Evolutionary conservation across 345 rosid genomes (phyloP), one percentile per base, ranked within the genome.

Genomic region (Gossypium anomalum): DNA sequence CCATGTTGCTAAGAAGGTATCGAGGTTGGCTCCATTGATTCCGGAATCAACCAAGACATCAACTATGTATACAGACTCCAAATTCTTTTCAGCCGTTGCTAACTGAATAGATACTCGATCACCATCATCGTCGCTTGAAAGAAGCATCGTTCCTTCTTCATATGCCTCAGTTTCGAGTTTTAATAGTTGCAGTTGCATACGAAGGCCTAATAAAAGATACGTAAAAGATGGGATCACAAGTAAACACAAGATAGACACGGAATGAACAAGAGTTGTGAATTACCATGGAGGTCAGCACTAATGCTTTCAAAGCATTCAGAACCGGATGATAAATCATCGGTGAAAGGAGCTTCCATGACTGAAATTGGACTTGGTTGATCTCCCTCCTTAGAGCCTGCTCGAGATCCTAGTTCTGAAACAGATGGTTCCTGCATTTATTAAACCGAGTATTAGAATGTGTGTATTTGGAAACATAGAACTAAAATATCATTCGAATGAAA

Each of bases 351-450:
- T 86, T 96, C 98, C 67, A 96, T 87, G 80, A 93, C 86, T 67
- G 99, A 96, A 78, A 88, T 84, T 1, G 98, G 99, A 84, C 98
- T 90, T 23, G 98, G 99, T 79, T 96, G 99, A 52, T 92, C 97
- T 51, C 82, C 86, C 80, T 93, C 98, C 85, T 89, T 96, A 7
- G 89, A 78, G 81, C 77, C 81, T 73, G 86, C 88, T 47, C 80
- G 77, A 82, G 95, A 81, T 74, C 84, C 85, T 20, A 76, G 75
- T 78, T 85, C 88, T 56, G 88, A 59, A 74, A 79, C 78, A 71
- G 78, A 79, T 75, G 79, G 80, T 77, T 83, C 91, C 99, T 95
- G 91, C 44, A 11, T 38, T 13, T 29, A 13, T 41, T 38, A 52
- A 38, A 58, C 55, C 13, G 19, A 15, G 38, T 8, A 61, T 19